A percentile compares a stretch with the other conserved stretches of the same genome.
Conservation (phyloP, 2,329 filamentous ascomycete genomes). For the Exophiala calicioides region DNA sequence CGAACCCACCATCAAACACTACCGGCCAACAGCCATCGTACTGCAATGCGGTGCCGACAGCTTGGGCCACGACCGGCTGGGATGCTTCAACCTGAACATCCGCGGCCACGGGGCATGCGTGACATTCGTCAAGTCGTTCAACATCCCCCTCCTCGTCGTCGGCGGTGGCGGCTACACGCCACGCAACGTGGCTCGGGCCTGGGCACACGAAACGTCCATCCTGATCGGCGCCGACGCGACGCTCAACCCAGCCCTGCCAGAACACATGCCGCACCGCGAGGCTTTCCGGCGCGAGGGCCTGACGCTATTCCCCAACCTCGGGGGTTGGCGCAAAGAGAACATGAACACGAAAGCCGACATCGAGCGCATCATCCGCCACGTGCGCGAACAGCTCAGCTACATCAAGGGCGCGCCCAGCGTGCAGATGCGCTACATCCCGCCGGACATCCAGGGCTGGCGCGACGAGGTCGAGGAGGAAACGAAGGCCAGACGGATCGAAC, state of each 20-base stretch:
- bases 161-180: slow-evolving; percentile 96
- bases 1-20: slow-evolving; percentile 74
- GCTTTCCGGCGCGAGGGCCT: slow-evolving; percentile 82
- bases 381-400: slow-evolving; percentile 83
- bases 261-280: slow-evolving; percentile 79
- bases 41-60: slow-evolving; percentile 96
- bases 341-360: slow-evolving; percentile 77
- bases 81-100: slow-evolving; percentile 95
- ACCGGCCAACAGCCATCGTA: slow-evolving; percentile 87
- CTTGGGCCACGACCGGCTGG: slow-evolving; percentile 86
- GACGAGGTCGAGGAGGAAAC: slow-evolving; percentile 52
- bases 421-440: slow-evolving; percentile 77
- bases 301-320: slow-evolving; percentile 81
- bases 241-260: slow-evolving; percentile 72
- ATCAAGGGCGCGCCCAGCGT: slow-evolving; percentile 83
- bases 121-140: slow-evolving; percentile 78
- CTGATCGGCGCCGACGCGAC: slow-evolving; percentile 73
- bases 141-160: slow-evolving; percentile 81
- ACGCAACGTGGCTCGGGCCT: slow-evolving; percentile 91
- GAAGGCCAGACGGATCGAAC: slow-evolving; percentile 41
- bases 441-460: slow-evolving; percentile 64
- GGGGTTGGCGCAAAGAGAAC: slow-evolving; percentile 68
- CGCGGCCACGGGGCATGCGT: slow-evolving; percentile 91
- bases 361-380: slow-evolving; percentile 71
- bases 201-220: slow-evolving; percentile 94